A percentile compares a stretch with the other conserved stretches of the same genome.
Conservation (phyloP, 306 rosid genomes). For the Hippophae tibetana region DNA sequence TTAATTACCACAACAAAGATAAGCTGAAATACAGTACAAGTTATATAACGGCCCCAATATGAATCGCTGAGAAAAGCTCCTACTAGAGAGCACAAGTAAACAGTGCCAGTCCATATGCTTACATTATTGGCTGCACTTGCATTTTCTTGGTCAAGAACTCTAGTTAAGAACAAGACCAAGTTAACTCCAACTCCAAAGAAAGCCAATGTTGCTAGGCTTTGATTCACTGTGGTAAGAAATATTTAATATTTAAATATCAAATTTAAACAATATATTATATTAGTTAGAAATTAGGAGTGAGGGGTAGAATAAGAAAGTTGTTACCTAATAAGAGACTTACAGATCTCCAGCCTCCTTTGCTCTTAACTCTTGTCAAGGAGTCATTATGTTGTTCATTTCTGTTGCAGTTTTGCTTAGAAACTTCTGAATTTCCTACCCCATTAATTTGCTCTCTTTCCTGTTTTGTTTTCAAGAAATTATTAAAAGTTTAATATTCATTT, state of each 20-base stretch:
- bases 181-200: constrained; percentile 33
- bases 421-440: background rate
- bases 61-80: constrained; percentile 35
- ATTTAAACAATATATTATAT: no score
- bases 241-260: no score
- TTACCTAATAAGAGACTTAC: constrained; percentile 14
- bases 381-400: background rate
- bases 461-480: background rate
- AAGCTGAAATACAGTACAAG: constrained; percentile 23
- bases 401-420: background rate
- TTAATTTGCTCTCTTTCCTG: constrained; percentile 7
- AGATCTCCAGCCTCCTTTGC: constrained; percentile 25
- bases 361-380: background rate
- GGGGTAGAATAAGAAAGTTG: background rate
- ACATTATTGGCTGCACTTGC: constrained; percentile 23
- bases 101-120: constrained; percentile 30
- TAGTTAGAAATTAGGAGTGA: background rate
- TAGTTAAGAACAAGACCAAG: constrained; percentile 25
- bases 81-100: constrained; percentile 22
- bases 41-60: constrained; percentile 31
- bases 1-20: constrained; percentile 19
- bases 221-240: constrained; percentile 14
- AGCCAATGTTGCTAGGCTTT: constrained; percentile 27
- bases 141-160: constrained; percentile 23
- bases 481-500: no score